Conservation (phyloP, 2,329 filamentous ascomycete species). For the Fusarium sp. region DNA sequence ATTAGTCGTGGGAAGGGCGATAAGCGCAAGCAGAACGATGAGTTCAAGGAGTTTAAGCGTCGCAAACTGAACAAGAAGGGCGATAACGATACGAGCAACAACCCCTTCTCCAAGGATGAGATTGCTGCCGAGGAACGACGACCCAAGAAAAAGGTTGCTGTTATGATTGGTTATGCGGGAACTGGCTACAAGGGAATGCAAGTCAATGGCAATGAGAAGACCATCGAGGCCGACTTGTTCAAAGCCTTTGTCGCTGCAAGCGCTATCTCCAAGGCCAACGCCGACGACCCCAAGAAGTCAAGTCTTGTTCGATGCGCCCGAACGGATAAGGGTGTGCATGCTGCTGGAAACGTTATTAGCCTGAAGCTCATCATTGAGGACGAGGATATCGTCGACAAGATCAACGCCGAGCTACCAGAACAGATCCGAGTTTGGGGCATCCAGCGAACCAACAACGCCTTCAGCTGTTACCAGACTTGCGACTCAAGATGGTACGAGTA, state of each 20-base stretch:
- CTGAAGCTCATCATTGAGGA: conserved; percentile 97
- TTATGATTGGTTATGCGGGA: conserved; percentile 94
- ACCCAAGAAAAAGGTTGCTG: conserved; percentile 96
- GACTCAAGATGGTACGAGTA: conserved; percentile 99
- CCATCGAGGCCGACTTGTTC: conserved; percentile 96
- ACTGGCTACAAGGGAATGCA: conserved; percentile 99
- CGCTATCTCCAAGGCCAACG: conserved; percentile 96
- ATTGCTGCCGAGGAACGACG: conserved; percentile 87
- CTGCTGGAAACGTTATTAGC: conserved; percentile 93
- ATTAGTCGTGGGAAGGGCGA: conserved; percentile 53
- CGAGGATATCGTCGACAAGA: conserved; percentile 85
- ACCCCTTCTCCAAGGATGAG: conserved; percentile 77
- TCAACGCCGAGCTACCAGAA: conserved; percentile 84
- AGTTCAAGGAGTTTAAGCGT: conserved; percentile 57
- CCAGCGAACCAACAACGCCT: conserved; percentile 86
- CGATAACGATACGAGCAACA: conserved; percentile 50
- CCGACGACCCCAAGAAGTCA: conserved; percentile 95
- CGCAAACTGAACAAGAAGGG: conserved; percentile 55
- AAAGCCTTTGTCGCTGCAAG: conserved; percentile 89
- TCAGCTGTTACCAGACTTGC: conserved; percentile 94
- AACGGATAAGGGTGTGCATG: conserved; percentile 97
- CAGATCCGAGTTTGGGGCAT: conserved; percentile 98
- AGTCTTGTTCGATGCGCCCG: conserved; percentile 92
- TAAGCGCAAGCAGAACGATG: conserved; percentile 55
- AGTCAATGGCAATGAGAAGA: conserved; percentile 84